A percentile compares a stretch with the other conserved stretches of the same genome.
These are phyloP conservation scores for Phanerochaete carnosa DNA, from an alignment of 768 basidiomycete species.

Conservation along the genomic window DNA sequence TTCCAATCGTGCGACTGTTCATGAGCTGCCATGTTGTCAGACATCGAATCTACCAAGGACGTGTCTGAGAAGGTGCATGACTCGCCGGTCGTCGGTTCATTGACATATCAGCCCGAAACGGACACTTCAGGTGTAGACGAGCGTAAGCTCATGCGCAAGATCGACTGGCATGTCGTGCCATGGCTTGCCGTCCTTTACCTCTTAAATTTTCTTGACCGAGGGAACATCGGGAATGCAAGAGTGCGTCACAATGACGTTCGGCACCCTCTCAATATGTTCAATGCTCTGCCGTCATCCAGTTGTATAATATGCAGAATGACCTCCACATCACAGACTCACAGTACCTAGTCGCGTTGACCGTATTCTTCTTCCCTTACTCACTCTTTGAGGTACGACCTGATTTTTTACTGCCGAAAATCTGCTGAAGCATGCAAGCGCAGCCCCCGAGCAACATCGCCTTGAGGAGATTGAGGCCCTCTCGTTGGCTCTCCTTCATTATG, in stretches of 20 bases:
- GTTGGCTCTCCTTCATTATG: conserved; percentile 53
- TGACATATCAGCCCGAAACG: conserved; percentile 47
- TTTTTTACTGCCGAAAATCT: background rate
- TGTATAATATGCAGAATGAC: conserved; percentile 57
- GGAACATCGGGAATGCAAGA: conserved; percentile 72
- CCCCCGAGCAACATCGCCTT: conserved; percentile 62
- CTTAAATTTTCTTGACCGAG: conserved; percentile 64
- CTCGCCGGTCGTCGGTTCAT: conserved; percentile 13
- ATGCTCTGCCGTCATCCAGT: conserved; percentile 27
- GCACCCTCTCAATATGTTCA: background rate
- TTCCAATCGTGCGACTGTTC: background rate
- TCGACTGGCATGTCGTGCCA: conserved; percentile 68
- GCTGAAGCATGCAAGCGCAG: conserved; percentile 26
- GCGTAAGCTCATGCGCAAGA: conserved; percentile 49
- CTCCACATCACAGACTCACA: conserved; percentile 59
- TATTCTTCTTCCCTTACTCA: conserved; percentile 77
- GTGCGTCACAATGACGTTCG: conserved; percentile 31
- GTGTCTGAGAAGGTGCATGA: conserved; percentile 8
- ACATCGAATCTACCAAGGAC: background rate
- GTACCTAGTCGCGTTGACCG: conserved; percentile 64
- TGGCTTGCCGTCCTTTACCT: conserved; percentile 75
- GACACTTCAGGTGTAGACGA: conserved; percentile 54
- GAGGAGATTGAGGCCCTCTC: conserved; percentile 57
- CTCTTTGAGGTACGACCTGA: conserved; percentile 53
- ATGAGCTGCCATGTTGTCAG: background rate